Percentiles rank a stretch among this genome's conserved stretches.
These are phyloP conservation scores for Saraca asoca DNA, from an alignment of 331 rosid genomes.

Conservation along the genomic window DNA sequence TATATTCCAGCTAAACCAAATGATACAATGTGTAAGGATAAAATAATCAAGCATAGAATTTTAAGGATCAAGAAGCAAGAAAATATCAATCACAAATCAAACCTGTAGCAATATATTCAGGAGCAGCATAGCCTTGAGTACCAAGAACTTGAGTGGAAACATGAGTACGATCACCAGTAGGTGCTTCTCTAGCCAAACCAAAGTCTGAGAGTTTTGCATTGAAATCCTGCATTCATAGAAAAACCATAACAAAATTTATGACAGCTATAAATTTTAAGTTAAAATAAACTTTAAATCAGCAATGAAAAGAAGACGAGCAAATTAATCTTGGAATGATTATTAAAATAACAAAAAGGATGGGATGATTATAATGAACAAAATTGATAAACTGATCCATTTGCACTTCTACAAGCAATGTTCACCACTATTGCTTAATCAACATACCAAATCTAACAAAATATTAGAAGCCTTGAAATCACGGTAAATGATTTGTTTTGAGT, in stretches of 20 bases:
- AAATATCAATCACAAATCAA: slow-evolving; percentile 1
- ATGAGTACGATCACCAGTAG: slow-evolving; percentile 51
- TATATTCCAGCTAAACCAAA: not conserved
- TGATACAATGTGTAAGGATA: no score
- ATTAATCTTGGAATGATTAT: slow-evolving; percentile 15
- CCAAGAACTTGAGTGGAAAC: slow-evolving; percentile 62
- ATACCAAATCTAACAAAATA: slow-evolving; percentile 68
- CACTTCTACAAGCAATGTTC: slow-evolving; percentile 12
- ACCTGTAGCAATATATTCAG: slow-evolving; percentile 64
- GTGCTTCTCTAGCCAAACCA: slow-evolving; percentile 69
- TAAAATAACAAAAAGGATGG: not conserved
- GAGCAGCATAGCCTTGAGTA: slow-evolving; percentile 62
- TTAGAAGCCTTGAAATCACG: slow-evolving; percentile 90
- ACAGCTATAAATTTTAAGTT: slow-evolving; percentile 15
- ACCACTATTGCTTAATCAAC: slow-evolving; percentile 34
- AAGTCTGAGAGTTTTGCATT: slow-evolving; percentile 65
- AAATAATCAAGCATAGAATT: not conserved
- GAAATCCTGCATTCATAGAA: slow-evolving; percentile 59
- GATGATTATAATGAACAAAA: not conserved
- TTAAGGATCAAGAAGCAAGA: slow-evolving; percentile 14
- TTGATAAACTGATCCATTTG: not conserved
- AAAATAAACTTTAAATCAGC: slow-evolving; percentile 20
- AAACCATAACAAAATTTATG: slow-evolving; percentile 19
- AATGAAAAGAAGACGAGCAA: not conserved
- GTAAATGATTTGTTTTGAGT: slow-evolving; percentile 70